Percentiles rank a stretch among this genome's conserved stretches.
Evolutionary conservation across 1,139 yeast species (phyloP).

Genomic region (Lizanozyma gosingica): DNA sequence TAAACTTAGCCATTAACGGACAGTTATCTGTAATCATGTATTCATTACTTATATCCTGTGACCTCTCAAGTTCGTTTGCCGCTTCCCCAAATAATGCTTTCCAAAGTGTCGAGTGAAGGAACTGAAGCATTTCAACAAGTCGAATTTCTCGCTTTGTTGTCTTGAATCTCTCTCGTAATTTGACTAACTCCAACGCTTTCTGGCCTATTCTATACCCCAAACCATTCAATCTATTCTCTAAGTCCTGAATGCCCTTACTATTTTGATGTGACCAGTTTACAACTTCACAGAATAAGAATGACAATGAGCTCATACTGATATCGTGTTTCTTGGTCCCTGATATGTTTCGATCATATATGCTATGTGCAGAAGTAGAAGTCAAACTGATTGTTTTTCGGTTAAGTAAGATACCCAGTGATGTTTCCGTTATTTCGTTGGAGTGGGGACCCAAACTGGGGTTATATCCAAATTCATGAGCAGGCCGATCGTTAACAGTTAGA

Average conservation of each 20-base stretch:
- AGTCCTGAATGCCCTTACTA: conserved; percentile 52
- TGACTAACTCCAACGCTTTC: conserved; percentile 31
- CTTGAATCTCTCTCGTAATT: conserved; percentile 48
- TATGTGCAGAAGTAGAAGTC: conserved; percentile 21
- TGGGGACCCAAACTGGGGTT: conserved; percentile 36
- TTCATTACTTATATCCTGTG: conserved; percentile 74
- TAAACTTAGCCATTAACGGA: conserved; percentile 70
- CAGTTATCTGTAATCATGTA: conserved; percentile 78
- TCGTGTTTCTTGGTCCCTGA: conserved; percentile 57
- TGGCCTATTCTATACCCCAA: conserved; percentile 65
- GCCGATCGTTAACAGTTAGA: conserved; percentile 26
- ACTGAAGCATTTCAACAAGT: conserved; percentile 73
- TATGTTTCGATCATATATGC: conserved; percentile 57
- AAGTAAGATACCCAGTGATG: conserved; percentile 25
- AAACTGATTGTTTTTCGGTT: conserved; percentile 25
- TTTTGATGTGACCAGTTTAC: conserved; percentile 58
- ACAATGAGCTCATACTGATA: conserved; percentile 56
- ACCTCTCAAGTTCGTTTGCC: conserved; percentile 83
- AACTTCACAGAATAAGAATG: conserved; percentile 65
- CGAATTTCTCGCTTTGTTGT: conserved; percentile 61
- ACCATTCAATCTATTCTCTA: conserved; percentile 44
- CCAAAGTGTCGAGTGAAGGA: conserved; percentile 81
- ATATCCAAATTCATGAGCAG: conserved; percentile 34
- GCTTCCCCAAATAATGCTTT: conserved; percentile 66
- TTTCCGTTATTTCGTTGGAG: conserved; percentile 30